These are phyloP conservation scores for Senna tora DNA, from an alignment of 306 rosid species.

Conservation along the genomic window DNA sequence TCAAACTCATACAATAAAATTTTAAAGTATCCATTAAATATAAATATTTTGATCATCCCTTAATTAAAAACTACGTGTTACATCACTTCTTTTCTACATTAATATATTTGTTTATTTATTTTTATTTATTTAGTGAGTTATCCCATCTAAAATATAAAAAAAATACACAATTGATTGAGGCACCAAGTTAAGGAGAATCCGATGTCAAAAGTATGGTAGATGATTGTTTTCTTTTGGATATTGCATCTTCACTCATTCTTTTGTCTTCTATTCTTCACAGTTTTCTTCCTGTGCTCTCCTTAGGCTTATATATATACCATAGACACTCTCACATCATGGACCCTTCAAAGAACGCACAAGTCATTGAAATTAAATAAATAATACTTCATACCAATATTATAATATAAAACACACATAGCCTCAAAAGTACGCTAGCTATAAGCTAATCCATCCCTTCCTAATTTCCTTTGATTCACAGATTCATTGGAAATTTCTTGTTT, in stretches of 20 bases:
- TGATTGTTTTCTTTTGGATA: conserved; percentile 35
- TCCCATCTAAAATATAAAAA: too few species aligned
- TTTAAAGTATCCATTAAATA: too few species aligned
- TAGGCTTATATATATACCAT: conserved; percentile 39
- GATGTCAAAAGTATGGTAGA: conserved; percentile 15
- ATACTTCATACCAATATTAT: too few species aligned
- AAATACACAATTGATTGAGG: neutral
- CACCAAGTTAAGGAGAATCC: conserved; percentile 35
- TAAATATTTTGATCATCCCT: too few species aligned
- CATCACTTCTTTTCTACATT: too few species aligned
- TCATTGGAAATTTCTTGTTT: conserved; percentile 31
- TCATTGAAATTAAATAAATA: conserved; percentile 16
- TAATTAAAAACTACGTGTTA: too few species aligned
- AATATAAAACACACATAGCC: conserved; percentile 25
- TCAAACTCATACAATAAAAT: too few species aligned
- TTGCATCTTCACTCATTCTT: conserved; percentile 31
- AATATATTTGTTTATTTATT: too few species aligned
- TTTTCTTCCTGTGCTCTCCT: neutral
- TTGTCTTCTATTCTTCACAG: conserved; percentile 27
- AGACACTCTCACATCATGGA: conserved; percentile 26
- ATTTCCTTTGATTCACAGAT: conserved; percentile 20
- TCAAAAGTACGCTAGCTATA: conserved; percentile 44
- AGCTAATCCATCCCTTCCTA: conserved; percentile 2
- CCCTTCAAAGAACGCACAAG: conserved; percentile 25
- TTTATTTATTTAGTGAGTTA: too few species aligned